These are phyloP conservation scores for Picochlorum sp. DNA, from an alignment of 139 green algal species.

Conservation along the genomic window DNA sequence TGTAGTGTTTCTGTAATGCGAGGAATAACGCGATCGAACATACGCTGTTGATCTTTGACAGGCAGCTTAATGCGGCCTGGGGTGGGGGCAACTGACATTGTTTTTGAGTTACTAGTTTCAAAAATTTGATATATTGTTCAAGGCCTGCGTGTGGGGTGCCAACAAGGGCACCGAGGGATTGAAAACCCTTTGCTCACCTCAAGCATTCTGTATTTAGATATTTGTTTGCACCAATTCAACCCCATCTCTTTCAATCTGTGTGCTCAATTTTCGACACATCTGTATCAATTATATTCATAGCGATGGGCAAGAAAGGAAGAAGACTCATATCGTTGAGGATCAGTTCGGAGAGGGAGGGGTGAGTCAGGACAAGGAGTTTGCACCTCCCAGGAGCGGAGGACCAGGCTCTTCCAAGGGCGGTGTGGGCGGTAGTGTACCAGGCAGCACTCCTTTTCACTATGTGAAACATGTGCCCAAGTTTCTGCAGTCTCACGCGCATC, in stretches of 20 bases:
- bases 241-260: too few species aligned
- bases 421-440: constrained; percentile 19
- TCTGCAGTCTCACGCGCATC: constrained; percentile 59
- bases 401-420: constrained; percentile 12
- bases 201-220: too few species aligned
- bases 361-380: constrained; percentile 7
- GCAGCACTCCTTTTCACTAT: constrained; percentile 31
- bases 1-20: too few species aligned
- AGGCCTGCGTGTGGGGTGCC: too few species aligned
- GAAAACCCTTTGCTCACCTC: too few species aligned
- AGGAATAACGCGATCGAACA: not conserved
- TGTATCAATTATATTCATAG: too few species aligned
- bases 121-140: not conserved
- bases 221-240: too few species aligned
- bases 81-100: not conserved
- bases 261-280: too few species aligned
- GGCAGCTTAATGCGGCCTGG: constrained; percentile 8
- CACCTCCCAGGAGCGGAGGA: not conserved
- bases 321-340: constrained; percentile 33
- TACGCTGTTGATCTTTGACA: constrained; percentile 8
- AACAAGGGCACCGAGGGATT: too few species aligned
- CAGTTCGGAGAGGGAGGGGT: constrained; percentile 51
- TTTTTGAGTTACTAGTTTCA: not conserved
- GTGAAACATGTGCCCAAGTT: constrained; percentile 63
- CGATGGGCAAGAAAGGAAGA: not conserved